Evolutionary conservation across 2,329 filamentous ascomycete species (phyloP), one percentile per base, ranked within the genome.

Genomic region (Ophiostoma piceae): DNA sequence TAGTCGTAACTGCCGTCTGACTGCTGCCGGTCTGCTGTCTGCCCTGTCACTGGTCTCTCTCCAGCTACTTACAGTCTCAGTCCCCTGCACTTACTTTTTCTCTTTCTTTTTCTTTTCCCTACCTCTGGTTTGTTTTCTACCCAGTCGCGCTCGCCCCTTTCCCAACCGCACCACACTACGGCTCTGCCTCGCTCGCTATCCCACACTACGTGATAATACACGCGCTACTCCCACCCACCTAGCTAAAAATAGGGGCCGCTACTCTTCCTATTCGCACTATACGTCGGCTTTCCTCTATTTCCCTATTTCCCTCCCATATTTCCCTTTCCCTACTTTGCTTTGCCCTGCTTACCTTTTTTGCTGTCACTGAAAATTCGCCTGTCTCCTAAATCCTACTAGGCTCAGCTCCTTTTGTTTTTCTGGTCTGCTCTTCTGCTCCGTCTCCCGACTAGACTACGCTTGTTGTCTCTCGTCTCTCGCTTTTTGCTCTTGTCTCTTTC

Each of bases 241-340:
- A 62, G 57, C 57, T 62, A 62, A 62, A 62, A 62, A 62, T 62
- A 62, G 57, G 57, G 57, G 26, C 57, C 57, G 12, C 26, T 62
- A 35, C 57, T 26, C 51, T 57, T 57, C 14, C 57, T 62, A 62
- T 62, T 62, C 26, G 12, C 57, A 62, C 57, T 62, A 62, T 62
- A 32, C 26, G 19, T 47, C 7, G 43, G 43, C 16, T 47, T 47
- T 47, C 51, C n/a, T 57, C 22, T 29, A 57, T 57, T 57, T 47
- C 43, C 43, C 51, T 22, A 26, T 54, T 22, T 54, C 8, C 19
- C 22, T 54, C 47, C 47, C 47, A 19, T 51, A 51, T 51, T 57
- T 57, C n/a, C n/a, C n/a, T 57, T 57, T 57, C 51, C 51, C n/a
- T 29, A 57, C n/a, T 26, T 14, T 14, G 22, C 43, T 57, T 14